Evolutionary conservation across 1,139 yeast genomes (phyloP).

Genomic region (Scheffersomyces segobiensis): DNA sequence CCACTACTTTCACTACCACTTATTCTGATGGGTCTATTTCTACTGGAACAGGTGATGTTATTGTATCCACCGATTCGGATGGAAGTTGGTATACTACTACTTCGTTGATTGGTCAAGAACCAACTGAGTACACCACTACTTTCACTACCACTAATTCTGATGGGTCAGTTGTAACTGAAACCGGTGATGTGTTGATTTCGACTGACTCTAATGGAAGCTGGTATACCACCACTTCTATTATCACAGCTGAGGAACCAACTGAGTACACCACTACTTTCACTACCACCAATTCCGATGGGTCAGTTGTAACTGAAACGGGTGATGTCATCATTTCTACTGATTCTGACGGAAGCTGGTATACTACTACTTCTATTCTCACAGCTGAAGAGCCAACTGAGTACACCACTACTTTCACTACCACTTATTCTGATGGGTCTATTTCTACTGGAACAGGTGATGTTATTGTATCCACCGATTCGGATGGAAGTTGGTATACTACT

Average conservation of each 20-base stretch:
- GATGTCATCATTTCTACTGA: slow-evolving; percentile 13
- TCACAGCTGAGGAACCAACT: slow-evolving; percentile 1
- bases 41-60: slow-evolving; percentile 4
- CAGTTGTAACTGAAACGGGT: slow-evolving; percentile 12
- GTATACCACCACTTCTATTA: slow-evolving; percentile 1
- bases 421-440: slow-evolving; percentile 13
- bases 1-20: not conserved
- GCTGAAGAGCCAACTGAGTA: slow-evolving; percentile 10
- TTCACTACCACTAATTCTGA: slow-evolving; percentile 8
- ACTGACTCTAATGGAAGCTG: slow-evolving; percentile 7
- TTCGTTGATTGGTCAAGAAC: not conserved
- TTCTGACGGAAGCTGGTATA: not conserved
- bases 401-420: slow-evolving; percentile 15
- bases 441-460: slow-evolving; percentile 13
- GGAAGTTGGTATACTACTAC: slow-evolving; percentile 2
- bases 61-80: slow-evolving; percentile 1
- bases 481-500: slow-evolving; percentile 9
- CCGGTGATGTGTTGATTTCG: slow-evolving; percentile 6
- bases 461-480: slow-evolving; percentile 9
- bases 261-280: slow-evolving; percentile 1
- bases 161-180: slow-evolving; percentile 6
- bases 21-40: not conserved
- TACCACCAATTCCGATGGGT: slow-evolving; percentile 13
- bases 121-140: slow-evolving; percentile 6
- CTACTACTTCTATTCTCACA: slow-evolving; percentile 1